Base-by-base conservation (phyloP, 106 monocot species). In the Gastrodia elata region DNA sequence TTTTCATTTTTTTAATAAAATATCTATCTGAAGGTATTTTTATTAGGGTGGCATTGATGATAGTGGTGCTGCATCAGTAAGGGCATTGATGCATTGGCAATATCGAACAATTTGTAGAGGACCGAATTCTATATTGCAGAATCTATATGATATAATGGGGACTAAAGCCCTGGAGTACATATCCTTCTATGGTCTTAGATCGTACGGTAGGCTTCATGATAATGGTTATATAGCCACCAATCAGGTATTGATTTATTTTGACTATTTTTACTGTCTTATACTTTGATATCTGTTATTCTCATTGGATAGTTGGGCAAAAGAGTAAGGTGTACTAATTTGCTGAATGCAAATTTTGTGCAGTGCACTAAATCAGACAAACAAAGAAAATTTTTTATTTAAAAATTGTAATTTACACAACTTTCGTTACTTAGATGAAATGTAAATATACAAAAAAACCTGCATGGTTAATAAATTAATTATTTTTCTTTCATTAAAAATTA, bases 61-160 rank as follows among this genome's bases (percentile, higher is more conserved):
- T 77, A 82, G 82, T 84, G 98, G 98, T 77, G 98, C 98, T 73
- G 98, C 98, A 83, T 99, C 98, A 65, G 93, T 99, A 28, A 99
- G 98, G 70, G 98, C 98, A 76, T 79, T 99, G 75, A 79, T 99
- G 77, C 98, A 99, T 71, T 99, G 98, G 93, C 93, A 99, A 72
- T 91, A 99, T 64, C 83, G 98, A 65, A 99, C 98, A 43, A 99
- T 99, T 73, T 99, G 76, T 67, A 91, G 91, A 83, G 98, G 98
- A 52, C 78, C 86, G 44, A 93, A 82, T 82, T 98, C 93, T 26
- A 92, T 96, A 77, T 79, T 96, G 65, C 85, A 96, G 41, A 92
- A 83, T 11, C 83, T 99, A 65, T 84, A 76, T 75, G 83, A 85
- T 65, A 72, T 79, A 69, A 78, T 99, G 81, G 98, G 98, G 32